phyloP scores from a whole-genome alignment of 495 filamentous ascomycete species.

The Talaromyces stipitatus region DNA sequence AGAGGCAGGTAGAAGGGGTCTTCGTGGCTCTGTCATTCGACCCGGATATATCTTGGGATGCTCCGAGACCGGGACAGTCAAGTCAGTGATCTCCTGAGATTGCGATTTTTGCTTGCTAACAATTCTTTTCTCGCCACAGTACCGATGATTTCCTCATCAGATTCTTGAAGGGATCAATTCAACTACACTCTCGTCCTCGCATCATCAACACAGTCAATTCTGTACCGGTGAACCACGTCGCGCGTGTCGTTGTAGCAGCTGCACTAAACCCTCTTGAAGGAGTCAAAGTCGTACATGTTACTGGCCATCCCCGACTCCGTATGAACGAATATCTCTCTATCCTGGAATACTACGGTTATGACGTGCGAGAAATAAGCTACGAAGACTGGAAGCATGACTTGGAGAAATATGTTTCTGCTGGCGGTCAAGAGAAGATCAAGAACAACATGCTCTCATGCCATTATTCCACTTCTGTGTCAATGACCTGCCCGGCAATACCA shows the following conservation, averaged over 20 bases:
- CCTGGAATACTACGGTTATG: slow-evolving; percentile 70
- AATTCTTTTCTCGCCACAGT: slow-evolving; percentile 50
- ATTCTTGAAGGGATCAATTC: slow-evolving; percentile 82
- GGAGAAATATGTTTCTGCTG: slow-evolving; percentile 49
- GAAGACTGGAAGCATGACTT: slow-evolving; percentile 40
- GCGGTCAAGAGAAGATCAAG: slow-evolving; percentile 6
- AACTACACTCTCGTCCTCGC: slow-evolving; percentile 61
- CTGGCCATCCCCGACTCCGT: slow-evolving; percentile 68
- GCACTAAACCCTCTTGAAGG: slow-evolving; percentile 49
- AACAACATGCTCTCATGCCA: slow-evolving; percentile 48
- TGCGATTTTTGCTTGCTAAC: background rate
- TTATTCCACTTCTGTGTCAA: slow-evolving; percentile 78
- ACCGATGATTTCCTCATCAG: slow-evolving; percentile 92
- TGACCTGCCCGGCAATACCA: slow-evolving; percentile 70
- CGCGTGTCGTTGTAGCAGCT: slow-evolving; percentile 63
- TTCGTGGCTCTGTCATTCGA: slow-evolving; percentile 68
- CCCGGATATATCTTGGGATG: slow-evolving; percentile 86
- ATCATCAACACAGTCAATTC: slow-evolving; percentile 87
- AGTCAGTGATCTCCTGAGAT: slow-evolving; percentile 3
- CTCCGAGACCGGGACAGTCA: slow-evolving; percentile 50
- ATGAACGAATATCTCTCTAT: slow-evolving; percentile 71
- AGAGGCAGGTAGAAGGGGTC: slow-evolving; percentile 70
- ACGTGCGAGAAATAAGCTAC: slow-evolving; percentile 63
- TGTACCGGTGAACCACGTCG: slow-evolving; percentile 83
- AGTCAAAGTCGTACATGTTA: slow-evolving; percentile 66